Conservation (phyloP, 2,329 filamentous ascomycete genomes). For the Cyclaneusma minus region DNA sequence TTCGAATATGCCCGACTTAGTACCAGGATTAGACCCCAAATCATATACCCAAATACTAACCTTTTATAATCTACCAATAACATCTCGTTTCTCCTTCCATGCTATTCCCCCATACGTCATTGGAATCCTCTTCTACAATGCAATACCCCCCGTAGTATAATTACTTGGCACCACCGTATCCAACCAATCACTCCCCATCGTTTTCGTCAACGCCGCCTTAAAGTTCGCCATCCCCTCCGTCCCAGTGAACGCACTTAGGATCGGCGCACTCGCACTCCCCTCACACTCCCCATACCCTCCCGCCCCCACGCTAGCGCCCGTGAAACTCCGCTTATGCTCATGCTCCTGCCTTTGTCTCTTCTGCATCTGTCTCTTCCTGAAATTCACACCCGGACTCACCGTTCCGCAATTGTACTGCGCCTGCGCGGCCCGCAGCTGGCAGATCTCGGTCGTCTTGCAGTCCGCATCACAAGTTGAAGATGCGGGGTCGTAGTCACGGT, state of each 20-base stretch:
- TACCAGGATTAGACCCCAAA: too few species aligned
- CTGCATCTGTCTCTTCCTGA: conserved; percentile 20
- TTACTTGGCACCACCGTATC: conserved; percentile 5
- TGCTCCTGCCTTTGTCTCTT: too few species aligned
- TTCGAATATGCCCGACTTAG: too few species aligned
- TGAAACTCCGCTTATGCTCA: too few species aligned
- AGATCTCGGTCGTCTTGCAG: conserved; percentile 31
- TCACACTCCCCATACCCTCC: conserved; percentile 10
- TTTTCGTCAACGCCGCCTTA: conserved; percentile 1
- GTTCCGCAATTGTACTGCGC: conserved; percentile 34
- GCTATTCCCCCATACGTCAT: too few species aligned
- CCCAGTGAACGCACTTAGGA: conserved; percentile 4
- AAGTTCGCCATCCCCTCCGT: conserved; percentile 3
- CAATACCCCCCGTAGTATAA: conserved; percentile 4
- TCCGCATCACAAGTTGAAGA: conserved; percentile 23
- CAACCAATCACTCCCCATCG: conserved; percentile 4
- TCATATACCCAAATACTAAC: too few species aligned
- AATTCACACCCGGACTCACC: conserved; percentile 20
- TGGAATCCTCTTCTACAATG: too few species aligned
- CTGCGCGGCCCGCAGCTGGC: conserved; percentile 33
- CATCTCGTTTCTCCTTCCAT: too few species aligned
- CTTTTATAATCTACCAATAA: too few species aligned
- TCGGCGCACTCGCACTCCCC: conserved; percentile 5
- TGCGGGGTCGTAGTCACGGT: conserved; percentile 25
- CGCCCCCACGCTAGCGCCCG: too few species aligned